Conservation (phyloP, 2,329 filamentous ascomycete species). For the Colletotrichum navitas region DNA sequence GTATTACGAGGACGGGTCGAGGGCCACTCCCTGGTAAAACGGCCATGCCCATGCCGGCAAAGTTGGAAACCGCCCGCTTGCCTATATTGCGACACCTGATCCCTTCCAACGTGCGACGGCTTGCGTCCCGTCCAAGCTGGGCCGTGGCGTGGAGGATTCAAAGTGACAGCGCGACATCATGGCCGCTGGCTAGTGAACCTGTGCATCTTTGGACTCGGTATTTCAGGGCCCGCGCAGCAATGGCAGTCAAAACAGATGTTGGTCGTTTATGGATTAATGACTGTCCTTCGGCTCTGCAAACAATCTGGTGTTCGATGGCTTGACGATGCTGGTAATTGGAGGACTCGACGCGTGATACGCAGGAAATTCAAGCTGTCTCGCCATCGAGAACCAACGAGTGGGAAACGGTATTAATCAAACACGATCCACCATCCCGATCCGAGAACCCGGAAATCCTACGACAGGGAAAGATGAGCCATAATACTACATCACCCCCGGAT, state of each 20-base stretch:
- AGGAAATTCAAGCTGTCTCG: background rate
- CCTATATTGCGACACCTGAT: background rate
- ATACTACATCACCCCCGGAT: background rate
- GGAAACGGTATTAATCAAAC: background rate
- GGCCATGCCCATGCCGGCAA: background rate
- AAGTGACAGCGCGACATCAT: no score
- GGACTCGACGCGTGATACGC: background rate
- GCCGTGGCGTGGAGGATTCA: background rate
- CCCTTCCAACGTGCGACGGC: background rate
- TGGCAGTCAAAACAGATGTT: no score
- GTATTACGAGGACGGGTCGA: background rate
- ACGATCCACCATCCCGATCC: background rate
- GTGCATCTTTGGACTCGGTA: no score
- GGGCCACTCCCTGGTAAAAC: background rate
- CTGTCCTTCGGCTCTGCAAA: background rate
- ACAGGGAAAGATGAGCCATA: background rate
- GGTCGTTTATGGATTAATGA: no score
- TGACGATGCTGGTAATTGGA: background rate
- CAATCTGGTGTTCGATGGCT: background rate
- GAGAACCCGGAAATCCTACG: background rate
- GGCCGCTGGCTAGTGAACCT: no score
- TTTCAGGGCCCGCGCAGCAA: no score
- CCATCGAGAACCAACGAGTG: background rate
- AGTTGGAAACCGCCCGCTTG: background rate
- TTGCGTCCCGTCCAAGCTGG: slow-evolving; percentile 6